phyloP scores from a whole-genome alignment of 441 rosid species.

The Populus trichocarpa region DNA sequence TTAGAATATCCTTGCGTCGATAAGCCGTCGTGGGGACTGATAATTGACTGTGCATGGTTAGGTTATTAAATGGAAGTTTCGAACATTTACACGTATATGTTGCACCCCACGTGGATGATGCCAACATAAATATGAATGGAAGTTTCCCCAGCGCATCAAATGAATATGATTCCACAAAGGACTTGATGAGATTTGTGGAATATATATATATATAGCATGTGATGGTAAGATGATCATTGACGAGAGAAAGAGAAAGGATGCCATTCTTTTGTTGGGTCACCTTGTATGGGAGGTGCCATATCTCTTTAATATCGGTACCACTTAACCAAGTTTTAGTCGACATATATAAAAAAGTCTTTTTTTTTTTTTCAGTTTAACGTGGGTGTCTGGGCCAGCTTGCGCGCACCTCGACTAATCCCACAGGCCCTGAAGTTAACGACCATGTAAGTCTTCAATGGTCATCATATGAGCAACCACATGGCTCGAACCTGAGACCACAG shows the following conservation, averaged over 20 bases:
- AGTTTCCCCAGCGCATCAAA: not conserved
- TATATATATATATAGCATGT: no score
- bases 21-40: not conserved
- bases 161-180: not conserved
- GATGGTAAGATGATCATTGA: not conserved
- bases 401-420: no score
- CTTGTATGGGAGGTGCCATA: not conserved
- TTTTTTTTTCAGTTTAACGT: no score
- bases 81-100: not conserved
- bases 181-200: not conserved
- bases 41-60: not conserved
- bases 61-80: not conserved
- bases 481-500: no score
- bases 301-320: not conserved
- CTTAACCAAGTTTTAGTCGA: no score
- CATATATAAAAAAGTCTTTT: not conserved
- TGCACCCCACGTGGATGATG: not conserved
- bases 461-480: no score
- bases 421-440: accelerated
- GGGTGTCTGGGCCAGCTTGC: accelerated
- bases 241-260: not conserved
- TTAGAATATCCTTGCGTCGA: not conserved
- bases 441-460: accelerated
- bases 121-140: not conserved
- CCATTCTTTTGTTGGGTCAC: not conserved